Evolutionary conservation across 352 stramenopile species (phyloP), one percentile per base, ranked within the genome.

Genomic region (Globisporangium paddicum): DNA sequence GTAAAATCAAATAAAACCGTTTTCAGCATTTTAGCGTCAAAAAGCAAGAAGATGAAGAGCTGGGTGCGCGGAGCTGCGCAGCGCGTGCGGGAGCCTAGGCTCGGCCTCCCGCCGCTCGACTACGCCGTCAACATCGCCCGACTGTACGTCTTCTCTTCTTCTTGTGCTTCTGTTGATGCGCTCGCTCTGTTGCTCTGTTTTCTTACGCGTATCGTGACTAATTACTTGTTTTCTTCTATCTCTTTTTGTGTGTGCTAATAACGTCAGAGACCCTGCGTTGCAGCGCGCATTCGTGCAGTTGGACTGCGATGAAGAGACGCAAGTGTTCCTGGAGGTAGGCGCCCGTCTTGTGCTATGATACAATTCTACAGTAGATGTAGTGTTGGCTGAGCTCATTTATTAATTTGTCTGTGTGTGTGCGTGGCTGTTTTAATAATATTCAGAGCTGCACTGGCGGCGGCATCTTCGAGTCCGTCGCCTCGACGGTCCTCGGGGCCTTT

Each of bases 31-130:
- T 35, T 4, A 25, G 21, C 16, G 55, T n/a, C n/a, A n/a, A n/a
- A n/a, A n/a, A n/a, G n/a, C n/a, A n/a, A n/a, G n/a, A n/a, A 23
- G 16, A 94, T 94, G 85, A 90, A 89, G 67, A 85, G 68, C 44
- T 94, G 82, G 79, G 82, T 94, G 59, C 75, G 82, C 1, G 69
- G 79, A 37, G 79, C 79, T 13, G 54, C 79, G 40, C 82, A 72
- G 46, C 82, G 80, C 40, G 71, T 64, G 34, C 75, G 79, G 5
- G 61, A 79, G 55, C 75, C 77, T 19, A 53, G 67, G 38, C 68
- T 75, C 50, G 79, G 74, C 21, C 62, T 72, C n/a, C 82, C 85
- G 11, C 62, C 67, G 21, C 72, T 94, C 21, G 68, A 79, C 51
- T 94, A 94, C 64, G 60, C 53, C 9, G 82, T 93, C 41, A 66